phyloP scores from a whole-genome alignment of 1,139 yeast genomes.

The Suhomyces kunorum region DNA sequence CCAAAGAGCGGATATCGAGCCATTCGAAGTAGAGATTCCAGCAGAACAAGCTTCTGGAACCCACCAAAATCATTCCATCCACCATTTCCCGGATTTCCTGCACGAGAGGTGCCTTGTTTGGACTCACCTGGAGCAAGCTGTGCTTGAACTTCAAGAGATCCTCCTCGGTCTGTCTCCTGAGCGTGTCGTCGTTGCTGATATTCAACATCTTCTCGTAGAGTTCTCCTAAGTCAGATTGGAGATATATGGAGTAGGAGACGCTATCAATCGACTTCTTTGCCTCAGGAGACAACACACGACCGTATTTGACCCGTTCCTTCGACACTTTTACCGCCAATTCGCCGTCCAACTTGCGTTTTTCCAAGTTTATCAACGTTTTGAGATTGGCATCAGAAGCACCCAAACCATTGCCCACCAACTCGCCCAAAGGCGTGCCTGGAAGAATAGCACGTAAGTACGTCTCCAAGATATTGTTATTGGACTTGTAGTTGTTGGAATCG shows the following conservation, averaged over 20 bases:
- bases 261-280: slow-evolving; percentile 39
- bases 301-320: slow-evolving; percentile 43
- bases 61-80: slow-evolving; percentile 72
- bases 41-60: slow-evolving; percentile 59
- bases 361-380: slow-evolving; percentile 48
- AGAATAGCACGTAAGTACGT: slow-evolving; percentile 53
- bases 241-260: slow-evolving; percentile 52
- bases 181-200: slow-evolving; percentile 60
- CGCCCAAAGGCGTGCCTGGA: slow-evolving; percentile 67
- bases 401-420: slow-evolving; percentile 50
- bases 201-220: slow-evolving; percentile 61
- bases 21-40: slow-evolving; percentile 82
- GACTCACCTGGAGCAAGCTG: slow-evolving; percentile 48
- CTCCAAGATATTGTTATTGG: slow-evolving; percentile 38
- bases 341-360: slow-evolving; percentile 42
- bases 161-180: slow-evolving; percentile 61
- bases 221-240: slow-evolving; percentile 50
- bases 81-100: slow-evolving; percentile 55
- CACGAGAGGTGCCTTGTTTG: slow-evolving; percentile 40
- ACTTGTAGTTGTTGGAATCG: slow-evolving; percentile 34
- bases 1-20: slow-evolving; percentile 56
- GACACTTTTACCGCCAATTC: slow-evolving; percentile 30
- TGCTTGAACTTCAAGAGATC: slow-evolving; percentile 58
- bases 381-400: slow-evolving; percentile 55
- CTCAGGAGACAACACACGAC: slow-evolving; percentile 34